These are phyloP conservation scores for Spiromastix sp. DNA, from an alignment of 2,329 filamentous ascomycete species.

Conservation along the genomic window DNA sequence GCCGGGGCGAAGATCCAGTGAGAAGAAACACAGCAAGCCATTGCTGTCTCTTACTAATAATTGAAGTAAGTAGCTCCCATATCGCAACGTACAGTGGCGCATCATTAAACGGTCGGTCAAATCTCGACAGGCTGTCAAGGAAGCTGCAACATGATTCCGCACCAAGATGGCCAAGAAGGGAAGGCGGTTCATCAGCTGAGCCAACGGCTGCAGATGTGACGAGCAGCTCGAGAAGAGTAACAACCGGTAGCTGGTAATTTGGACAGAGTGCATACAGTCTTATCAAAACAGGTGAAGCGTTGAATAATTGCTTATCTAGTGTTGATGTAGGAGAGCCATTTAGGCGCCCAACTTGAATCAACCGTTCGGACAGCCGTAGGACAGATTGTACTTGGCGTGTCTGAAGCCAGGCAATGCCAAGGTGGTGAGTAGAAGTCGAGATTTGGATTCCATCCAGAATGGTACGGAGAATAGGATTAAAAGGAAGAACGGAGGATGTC, in stretches of 20 bases:
- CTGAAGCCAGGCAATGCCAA: constrained; percentile 44
- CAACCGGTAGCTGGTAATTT: constrained; percentile 53
- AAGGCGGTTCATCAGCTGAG: constrained; percentile 67
- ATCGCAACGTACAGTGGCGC: constrained; percentile 53
- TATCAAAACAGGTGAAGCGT: constrained; percentile 64
- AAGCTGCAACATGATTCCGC: constrained; percentile 76
- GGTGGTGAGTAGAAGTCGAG: constrained; percentile 53
- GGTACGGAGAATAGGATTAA: constrained; percentile 65
- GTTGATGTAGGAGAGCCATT: constrained; percentile 53
- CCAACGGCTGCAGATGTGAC: constrained; percentile 57
- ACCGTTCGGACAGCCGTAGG: constrained; percentile 54
- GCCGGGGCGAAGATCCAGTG: constrained; percentile 74
- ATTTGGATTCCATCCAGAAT: constrained; percentile 53
- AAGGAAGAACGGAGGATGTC: constrained; percentile 56
- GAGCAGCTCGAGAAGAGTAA: constrained; percentile 61
- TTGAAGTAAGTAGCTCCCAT: constrained; percentile 78
- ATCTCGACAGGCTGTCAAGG: constrained; percentile 61
- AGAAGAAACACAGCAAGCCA: constrained; percentile 93
- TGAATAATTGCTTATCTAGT: constrained; percentile 71
- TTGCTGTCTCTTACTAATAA: constrained; percentile 83
- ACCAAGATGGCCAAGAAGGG: constrained; percentile 81
- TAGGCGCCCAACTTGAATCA: constrained; percentile 60
- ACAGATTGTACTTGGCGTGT: constrained; percentile 54
- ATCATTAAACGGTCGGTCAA: constrained; percentile 66
- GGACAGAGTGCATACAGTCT: constrained; percentile 64